A percentile compares a stretch with the other conserved stretches of the same genome.
Conservation (phyloP, 257 asterid species). For the Rubia yunnanensis region DNA sequence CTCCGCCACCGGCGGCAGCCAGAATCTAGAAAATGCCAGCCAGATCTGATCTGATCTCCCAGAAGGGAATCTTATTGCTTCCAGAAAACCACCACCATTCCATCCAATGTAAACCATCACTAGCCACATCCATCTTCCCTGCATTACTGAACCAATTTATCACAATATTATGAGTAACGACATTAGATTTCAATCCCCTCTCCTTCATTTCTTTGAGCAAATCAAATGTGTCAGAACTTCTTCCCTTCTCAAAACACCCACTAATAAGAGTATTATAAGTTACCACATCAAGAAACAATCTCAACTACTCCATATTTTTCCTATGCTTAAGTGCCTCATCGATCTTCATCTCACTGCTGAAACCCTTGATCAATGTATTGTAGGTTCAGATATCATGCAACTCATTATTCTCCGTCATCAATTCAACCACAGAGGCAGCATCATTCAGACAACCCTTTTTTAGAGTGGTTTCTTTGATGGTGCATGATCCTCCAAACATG, state of each 20-base stretch:
- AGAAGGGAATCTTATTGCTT: no score
- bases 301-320: conserved; percentile 54
- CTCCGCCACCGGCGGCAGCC: no score
- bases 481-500: no score
- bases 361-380: conserved; percentile 57
- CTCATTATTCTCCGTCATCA: conserved; percentile 50
- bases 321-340: conserved; percentile 60
- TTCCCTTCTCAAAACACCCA: conserved; percentile 45
- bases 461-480: no score
- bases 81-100: no score
- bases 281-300: conserved; percentile 59
- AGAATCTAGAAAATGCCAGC: no score
- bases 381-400: conserved; percentile 68
- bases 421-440: conserved; percentile 52
- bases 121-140: conserved; percentile 58
- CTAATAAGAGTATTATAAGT: conserved; percentile 78
- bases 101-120: conserved; percentile 37
- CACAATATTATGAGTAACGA: conserved; percentile 59
- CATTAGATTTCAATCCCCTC: conserved; percentile 42
- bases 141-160: conserved; percentile 71
- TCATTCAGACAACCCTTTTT: conserved; percentile 70
- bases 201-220: conserved; percentile 59
- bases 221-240: conserved; percentile 33
- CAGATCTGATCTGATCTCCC: no score
- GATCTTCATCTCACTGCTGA: conserved; percentile 42